A percentile compares a stretch with the other conserved stretches of the same genome.
These are phyloP conservation scores for Tuber borchii DNA, from an alignment of 495 filamentous ascomycete species.

Conservation along the genomic window DNA sequence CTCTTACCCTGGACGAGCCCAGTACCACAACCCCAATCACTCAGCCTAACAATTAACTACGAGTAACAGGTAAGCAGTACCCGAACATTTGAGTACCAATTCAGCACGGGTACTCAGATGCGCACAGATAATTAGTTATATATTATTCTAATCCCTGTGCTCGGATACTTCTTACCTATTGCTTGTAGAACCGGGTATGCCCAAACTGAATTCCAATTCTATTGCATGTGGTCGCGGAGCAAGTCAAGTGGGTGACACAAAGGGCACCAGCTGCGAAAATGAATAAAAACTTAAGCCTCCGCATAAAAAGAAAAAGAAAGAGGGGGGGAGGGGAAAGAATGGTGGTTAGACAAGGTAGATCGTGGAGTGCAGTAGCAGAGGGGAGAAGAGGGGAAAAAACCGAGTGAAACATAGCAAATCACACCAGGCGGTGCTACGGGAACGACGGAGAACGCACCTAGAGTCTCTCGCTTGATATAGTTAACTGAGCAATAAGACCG, in stretches of 20 bases:
- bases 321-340: neutral
- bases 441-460: neutral
- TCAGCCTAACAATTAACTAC: neutral
- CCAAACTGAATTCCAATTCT: neutral
- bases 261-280: neutral
- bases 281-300: neutral
- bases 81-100: no score
- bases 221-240: neutral
- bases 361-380: neutral
- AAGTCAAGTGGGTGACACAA: neutral
- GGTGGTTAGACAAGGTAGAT: neutral
- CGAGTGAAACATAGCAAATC: conserved; percentile 2
- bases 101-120: no score
- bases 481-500: neutral
- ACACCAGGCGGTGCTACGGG: neutral
- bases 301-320: neutral
- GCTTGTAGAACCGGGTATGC: neutral
- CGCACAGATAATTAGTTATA: no score
- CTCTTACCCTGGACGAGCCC: neutral
- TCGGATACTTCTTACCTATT: no score
- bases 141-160: no score
- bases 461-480: neutral
- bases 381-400: neutral
- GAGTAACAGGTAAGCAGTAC: no score
- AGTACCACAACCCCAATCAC: neutral